These are phyloP conservation scores for Penicillium steckii DNA, from an alignment of 495 filamentous ascomycete genomes.

Conservation along the genomic window DNA sequence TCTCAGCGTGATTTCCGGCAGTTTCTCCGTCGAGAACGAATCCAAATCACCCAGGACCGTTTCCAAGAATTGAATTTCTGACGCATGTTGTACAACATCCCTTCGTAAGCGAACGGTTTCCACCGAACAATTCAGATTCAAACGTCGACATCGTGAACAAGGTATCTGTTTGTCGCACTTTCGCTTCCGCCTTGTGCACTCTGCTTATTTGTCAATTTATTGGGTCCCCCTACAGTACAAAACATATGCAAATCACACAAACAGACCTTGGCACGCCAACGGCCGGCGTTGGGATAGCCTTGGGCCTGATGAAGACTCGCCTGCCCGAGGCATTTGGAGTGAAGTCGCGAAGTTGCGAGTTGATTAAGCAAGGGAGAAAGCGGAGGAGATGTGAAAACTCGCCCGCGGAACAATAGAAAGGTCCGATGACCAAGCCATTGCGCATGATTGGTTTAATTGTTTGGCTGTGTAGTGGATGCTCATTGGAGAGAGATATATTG, in stretches of 20 bases:
- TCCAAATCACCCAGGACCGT: slow-evolving; percentile 26
- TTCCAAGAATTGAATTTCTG: slow-evolving; percentile 30
- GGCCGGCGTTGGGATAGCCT: slow-evolving; percentile 33
- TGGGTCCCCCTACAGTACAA: no score
- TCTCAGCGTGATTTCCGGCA: slow-evolving; percentile 9
- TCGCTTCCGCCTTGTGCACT: slow-evolving; percentile 32
- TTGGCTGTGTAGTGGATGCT: no score
- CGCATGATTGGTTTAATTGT: background rate
- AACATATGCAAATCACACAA: no score
- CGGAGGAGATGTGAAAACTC: slow-evolving; percentile 11
- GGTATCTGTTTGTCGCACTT: slow-evolving; percentile 34
- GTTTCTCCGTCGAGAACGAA: slow-evolving; percentile 6
- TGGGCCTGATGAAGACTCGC: slow-evolving; percentile 4
- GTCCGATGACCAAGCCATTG: background rate
- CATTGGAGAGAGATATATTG: background rate
- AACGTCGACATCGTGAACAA: slow-evolving; percentile 28
- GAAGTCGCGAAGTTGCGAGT: background rate
- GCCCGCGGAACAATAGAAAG: background rate
- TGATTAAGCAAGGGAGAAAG: background rate
- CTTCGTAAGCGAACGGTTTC: slow-evolving; percentile 29
- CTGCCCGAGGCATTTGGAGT: background rate
- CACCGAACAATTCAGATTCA: slow-evolving; percentile 29
- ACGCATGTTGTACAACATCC: slow-evolving; percentile 26
- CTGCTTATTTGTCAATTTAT: slow-evolving; percentile 13
- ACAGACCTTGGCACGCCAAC: slow-evolving; percentile 31